A percentile compares a stretch with the other conserved stretches of the same genome.
Evolutionary conservation across 306 rosid species (phyloP).

Genomic region (Lathyrus aphaca): DNA sequence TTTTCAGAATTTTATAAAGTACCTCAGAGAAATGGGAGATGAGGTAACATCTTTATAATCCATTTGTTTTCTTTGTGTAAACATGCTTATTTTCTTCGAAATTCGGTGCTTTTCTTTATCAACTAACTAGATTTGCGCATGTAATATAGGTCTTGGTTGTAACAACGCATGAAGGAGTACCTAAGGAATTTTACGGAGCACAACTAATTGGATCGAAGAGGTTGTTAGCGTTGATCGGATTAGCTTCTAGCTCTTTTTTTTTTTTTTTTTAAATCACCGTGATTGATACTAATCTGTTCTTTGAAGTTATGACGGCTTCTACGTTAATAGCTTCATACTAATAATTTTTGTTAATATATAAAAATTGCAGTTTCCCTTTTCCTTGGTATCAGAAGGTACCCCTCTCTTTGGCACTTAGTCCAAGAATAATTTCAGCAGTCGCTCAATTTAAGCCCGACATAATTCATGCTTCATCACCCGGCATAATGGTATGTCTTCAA

Average conservation of each 20-base stretch:
- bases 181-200: conserved; percentile 90
- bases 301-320: conserved; percentile 10
- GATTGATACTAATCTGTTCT: conserved; percentile 16
- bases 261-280: not conserved
- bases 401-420: conserved; percentile 51
- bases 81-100: not conserved
- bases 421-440: conserved; percentile 50
- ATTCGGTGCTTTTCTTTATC: conserved; percentile 2
- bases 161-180: conserved; percentile 97
- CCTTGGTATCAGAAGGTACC: conserved; percentile 54
- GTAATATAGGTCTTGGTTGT: conserved; percentile 84
- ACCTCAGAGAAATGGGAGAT: conserved; percentile 65
- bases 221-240: conserved; percentile 43
- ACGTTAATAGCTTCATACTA: conserved; percentile 7
- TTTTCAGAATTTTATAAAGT: conserved; percentile 55
- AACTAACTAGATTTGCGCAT: conserved; percentile 5
- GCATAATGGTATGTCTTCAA: conserved; percentile 43
- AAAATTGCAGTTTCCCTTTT: conserved; percentile 43
- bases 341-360: conserved; percentile 19
- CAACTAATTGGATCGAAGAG: conserved; percentile 87
- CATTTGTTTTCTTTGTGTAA: conserved; percentile 6
- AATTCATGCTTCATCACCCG: conserved; percentile 49
- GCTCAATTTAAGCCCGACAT: conserved; percentile 53
- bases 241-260: conserved; percentile 25
- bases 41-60: conserved; percentile 43